Conservation (phyloP, 768 basidiomycete genomes). For the Serendipita sp. region DNA sequence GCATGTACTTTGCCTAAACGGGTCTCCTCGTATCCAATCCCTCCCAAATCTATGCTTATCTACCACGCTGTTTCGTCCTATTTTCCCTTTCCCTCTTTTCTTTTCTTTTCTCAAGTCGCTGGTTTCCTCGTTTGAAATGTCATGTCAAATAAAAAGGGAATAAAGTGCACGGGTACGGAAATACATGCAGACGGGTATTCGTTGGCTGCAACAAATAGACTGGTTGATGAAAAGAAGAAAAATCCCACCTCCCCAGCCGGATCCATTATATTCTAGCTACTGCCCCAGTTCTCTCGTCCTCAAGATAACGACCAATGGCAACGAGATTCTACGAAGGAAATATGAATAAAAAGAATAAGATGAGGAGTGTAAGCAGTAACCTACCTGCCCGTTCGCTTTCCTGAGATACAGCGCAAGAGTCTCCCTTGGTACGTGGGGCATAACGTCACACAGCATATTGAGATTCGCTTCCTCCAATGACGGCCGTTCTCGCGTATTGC, state of each 20-base stretch:
- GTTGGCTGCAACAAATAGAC: conserved; percentile 17
- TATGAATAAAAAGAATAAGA: neutral
- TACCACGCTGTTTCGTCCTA: no score
- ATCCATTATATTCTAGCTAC: conserved; percentile 17
- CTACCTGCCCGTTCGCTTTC: conserved; percentile 32
- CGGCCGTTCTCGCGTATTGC: no score
- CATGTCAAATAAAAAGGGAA: conserved; percentile 8
- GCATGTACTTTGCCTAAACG: neutral
- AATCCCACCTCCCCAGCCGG: no score
- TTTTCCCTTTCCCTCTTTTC: no score
- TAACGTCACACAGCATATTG: conserved; percentile 35
- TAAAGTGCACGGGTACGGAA: neutral
- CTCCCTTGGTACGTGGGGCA: conserved; percentile 55
- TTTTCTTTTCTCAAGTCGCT: no score
- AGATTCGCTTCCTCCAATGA: conserved; percentile 27
- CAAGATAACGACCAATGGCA: conserved; percentile 75
- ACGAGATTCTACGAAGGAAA: conserved; percentile 51
- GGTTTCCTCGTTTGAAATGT: no score
- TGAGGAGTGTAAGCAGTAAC: neutral
- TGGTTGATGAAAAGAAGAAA: no score
- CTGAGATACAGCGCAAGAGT: conserved; percentile 58
- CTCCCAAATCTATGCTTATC: neutral
- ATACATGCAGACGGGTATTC: conserved; percentile 16
- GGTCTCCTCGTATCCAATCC: neutral
- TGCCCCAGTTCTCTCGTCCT: conserved; percentile 65